Evolutionary conservation across 352 stramenopile genomes (phyloP).

Genomic region (Phytopythium mirpurense): DNA sequence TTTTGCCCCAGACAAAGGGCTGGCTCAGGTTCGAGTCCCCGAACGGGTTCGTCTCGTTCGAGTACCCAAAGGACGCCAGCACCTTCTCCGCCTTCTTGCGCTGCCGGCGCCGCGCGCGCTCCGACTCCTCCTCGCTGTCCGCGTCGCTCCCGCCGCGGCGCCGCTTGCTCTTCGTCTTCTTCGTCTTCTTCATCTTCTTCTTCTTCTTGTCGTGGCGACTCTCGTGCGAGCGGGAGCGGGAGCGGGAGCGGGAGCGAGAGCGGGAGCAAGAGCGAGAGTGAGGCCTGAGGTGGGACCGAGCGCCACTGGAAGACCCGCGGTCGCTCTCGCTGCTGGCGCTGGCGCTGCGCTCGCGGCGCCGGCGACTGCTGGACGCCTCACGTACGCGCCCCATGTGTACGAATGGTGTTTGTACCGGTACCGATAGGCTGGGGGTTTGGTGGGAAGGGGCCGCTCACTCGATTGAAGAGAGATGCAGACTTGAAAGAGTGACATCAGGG

Average conservation of each 20-base stretch:
- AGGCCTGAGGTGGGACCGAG: background rate
- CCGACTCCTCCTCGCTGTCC: conserved; percentile 29
- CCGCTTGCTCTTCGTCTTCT: conserved; percentile 31
- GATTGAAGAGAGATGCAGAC: too few relatives aligned
- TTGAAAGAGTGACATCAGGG: too few relatives aligned
- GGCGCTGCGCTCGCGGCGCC: background rate
- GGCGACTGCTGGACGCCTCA: background rate
- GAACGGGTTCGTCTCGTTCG: conserved; percentile 99
- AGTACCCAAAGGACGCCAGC: conserved; percentile 91
- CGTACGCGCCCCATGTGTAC: too few relatives aligned
- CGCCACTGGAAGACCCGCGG: too few relatives aligned
- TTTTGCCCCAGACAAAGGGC: conserved; percentile 98
- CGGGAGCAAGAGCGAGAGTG: too few relatives aligned
- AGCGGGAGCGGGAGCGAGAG: too few relatives aligned
- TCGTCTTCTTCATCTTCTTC: too few relatives aligned
- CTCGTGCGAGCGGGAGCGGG: too few relatives aligned
- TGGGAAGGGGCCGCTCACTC: too few relatives aligned
- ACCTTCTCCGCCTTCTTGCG: conserved; percentile 74
- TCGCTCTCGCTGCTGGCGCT: background rate
- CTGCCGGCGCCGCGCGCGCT: conserved; percentile 47
- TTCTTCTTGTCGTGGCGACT: too few relatives aligned
- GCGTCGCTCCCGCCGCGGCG: conserved; percentile 13
- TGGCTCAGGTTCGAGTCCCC: conserved; percentile 96
- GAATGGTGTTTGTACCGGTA: too few relatives aligned
- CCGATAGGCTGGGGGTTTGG: too few relatives aligned